Evolutionary conservation across 2,329 filamentous ascomycete genomes (phyloP).

Genomic region (Xylariaceae sp.): DNA sequence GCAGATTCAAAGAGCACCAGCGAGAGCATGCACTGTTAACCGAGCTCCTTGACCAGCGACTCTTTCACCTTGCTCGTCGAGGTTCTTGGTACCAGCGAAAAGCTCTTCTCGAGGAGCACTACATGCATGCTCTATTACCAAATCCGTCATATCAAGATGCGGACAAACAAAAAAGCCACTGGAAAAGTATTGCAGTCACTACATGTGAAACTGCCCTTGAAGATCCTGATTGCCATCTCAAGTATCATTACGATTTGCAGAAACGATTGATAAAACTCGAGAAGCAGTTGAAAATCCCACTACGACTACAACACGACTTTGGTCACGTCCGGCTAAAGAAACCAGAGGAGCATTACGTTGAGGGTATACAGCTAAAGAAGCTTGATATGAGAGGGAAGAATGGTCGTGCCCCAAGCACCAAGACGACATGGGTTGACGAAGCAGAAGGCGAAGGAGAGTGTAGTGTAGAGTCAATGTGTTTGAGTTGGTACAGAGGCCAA

Average conservation of each 20-base stretch:
- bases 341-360: slow-evolving; percentile 68
- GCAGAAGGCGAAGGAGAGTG: slow-evolving; percentile 67
- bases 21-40: slow-evolving; percentile 70
- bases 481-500: slow-evolving; percentile 74
- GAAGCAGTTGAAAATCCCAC: slow-evolving; percentile 74
- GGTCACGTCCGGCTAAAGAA: slow-evolving; percentile 75
- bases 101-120: slow-evolving; percentile 90
- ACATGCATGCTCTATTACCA: slow-evolving; percentile 67
- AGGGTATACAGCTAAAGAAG: slow-evolving; percentile 73
- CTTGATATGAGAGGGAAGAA: slow-evolving; percentile 42
- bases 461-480: slow-evolving; percentile 89
- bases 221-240: slow-evolving; percentile 83
- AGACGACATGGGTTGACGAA: slow-evolving; percentile 87
- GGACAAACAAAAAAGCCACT: slow-evolving; percentile 69
- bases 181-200: slow-evolving; percentile 69
- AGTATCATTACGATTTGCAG: slow-evolving; percentile 91
- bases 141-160: slow-evolving; percentile 33
- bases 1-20: slow-evolving; percentile 74
- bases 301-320: slow-evolving; percentile 88
- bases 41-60: slow-evolving; percentile 72
- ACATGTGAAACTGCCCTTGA: slow-evolving; percentile 87
- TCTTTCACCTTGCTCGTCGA: slow-evolving; percentile 81
- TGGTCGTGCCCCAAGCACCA: slow-evolving; percentile 49
- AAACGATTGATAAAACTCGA: slow-evolving; percentile 92
- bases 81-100: slow-evolving; percentile 96